Base-by-base conservation (phyloP, 148 eudicot species). In the Vaccinium darrowii region DNA sequence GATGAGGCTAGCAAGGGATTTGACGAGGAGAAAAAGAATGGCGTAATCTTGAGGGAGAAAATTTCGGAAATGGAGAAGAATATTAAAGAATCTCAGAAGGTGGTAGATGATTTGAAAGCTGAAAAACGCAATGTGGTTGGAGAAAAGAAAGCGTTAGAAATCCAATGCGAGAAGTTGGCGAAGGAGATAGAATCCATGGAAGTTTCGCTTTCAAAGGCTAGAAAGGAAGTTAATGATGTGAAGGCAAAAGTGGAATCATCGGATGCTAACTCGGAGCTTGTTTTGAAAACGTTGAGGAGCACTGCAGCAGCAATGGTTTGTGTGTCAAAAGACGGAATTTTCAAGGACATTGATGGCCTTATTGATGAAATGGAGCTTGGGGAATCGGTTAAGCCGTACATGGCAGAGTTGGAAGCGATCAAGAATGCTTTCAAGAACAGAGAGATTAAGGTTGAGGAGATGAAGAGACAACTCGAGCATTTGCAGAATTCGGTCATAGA, bases 81-180 rank as follows among this genome's bases (percentile, higher is more conserved):
- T 67, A 74, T 91, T 84, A 89, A 88, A 79, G 92, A 92, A 52
- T 75, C 86, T 47, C 85, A 87, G 33, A 89, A 80, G 39, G 79
- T 50, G 73, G 81, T 89, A 8, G 87, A 81, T 67, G 84, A 82
- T 13, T 30, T 89, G 71, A 92, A 90, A 84, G 85, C 85, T 49
- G 86, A 91, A 23, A 87, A 87, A 57, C 83, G 19, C 10, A 71
- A 47, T 6, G 84, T 91, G 49, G 36, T 60, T 23, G 86, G 53
- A 14, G 93, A 93, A 53, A 97, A 92, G 92, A 88, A 86, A 60
- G 93, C 83, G 67, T 85, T 93, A 47, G 92, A 92, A 76, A 87
- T 63, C 36, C 87, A 53, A 2, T 85, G 86, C 23, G 82, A 25
- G 47, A 78, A 58, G 71, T 53, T 95, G 84, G 78, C 76, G 78